Conservation (phyloP, 2,329 filamentous ascomycete genomes). For the Trichoderma sp. region DNA sequence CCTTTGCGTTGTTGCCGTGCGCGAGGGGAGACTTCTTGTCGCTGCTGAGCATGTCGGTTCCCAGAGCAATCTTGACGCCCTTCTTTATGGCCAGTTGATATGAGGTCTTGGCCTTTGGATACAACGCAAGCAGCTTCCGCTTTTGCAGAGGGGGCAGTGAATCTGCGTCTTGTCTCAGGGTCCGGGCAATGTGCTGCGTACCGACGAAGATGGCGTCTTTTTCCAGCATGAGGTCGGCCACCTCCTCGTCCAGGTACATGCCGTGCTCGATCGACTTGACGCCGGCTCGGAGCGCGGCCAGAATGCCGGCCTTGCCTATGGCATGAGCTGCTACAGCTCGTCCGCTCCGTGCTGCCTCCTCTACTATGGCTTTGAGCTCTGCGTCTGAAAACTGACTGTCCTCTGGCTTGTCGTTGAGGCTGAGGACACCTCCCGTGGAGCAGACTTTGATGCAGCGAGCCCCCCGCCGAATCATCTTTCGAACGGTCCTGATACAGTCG, state of each 20-base stretch:
- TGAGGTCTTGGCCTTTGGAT: conserved; percentile 43
- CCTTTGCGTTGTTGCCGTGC: conserved; percentile 44
- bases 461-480: conserved; percentile 47
- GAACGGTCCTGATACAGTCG: conserved; percentile 46
- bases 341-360: conserved; percentile 44
- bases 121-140: conserved; percentile 34
- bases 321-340: conserved; percentile 47
- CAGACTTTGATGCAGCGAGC: conserved; percentile 48
- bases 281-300: conserved; percentile 45
- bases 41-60: conserved; percentile 46
- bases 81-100: conserved; percentile 46
- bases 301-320: conserved; percentile 47
- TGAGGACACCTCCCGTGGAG: conserved; percentile 46
- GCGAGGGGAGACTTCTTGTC: conserved; percentile 33
- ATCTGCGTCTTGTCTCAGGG: conserved; percentile 40
- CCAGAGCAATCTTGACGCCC: conserved; percentile 47
- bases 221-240: conserved; percentile 45
- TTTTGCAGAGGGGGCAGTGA: conserved; percentile 37
- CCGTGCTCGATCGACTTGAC: conserved; percentile 47
- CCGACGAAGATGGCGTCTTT: conserved; percentile 45
- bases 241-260: conserved; percentile 48
- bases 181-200: conserved; percentile 45
- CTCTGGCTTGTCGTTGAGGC: conserved; percentile 45
- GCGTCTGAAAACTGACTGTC: conserved; percentile 47
- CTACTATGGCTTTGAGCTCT: conserved; percentile 45